phyloP scores from a whole-genome alignment of 345 rosid genomes.

The Moricandia moricandioides region DNA sequence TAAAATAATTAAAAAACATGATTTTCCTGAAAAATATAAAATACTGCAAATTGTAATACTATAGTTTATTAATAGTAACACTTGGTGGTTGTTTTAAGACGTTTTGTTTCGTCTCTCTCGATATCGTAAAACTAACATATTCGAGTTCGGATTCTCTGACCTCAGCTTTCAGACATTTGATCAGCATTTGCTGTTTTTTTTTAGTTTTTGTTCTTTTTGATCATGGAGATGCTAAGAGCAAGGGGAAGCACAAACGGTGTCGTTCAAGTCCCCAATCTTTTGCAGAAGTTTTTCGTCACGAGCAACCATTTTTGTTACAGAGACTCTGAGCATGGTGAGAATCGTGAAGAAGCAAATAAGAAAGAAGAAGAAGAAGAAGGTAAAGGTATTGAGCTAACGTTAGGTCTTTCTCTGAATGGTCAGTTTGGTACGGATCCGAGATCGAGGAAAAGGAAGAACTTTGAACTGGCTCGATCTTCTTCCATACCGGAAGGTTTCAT shows the following conservation, averaged over 20 bases:
- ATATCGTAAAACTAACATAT: not conserved
- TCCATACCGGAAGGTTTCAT: slow-evolving; percentile 61
- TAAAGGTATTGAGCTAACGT: slow-evolving; percentile 61
- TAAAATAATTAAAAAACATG: slow-evolving; percentile 22
- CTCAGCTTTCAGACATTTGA: not conserved
- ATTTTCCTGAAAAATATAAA: slow-evolving; percentile 6
- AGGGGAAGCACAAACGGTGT: slow-evolving; percentile 19
- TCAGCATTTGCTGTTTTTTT: not conserved
- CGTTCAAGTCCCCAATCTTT: slow-evolving; percentile 24
- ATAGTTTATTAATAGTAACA: slow-evolving; percentile 18
- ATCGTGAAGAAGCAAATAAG: not conserved
- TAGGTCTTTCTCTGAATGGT: slow-evolving; percentile 83
- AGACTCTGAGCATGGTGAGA: slow-evolving; percentile 24
- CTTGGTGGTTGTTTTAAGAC: slow-evolving; percentile 25
- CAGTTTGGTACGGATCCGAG: slow-evolving; percentile 79
- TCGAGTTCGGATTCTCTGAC: not conserved
- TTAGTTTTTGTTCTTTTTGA: not conserved
- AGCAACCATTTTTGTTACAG: not conserved
- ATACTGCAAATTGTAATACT: slow-evolving; percentile 33
- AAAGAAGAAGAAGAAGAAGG: slow-evolving; percentile 44
- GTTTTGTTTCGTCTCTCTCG: slow-evolving; percentile 25
- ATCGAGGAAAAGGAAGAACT: slow-evolving; percentile 41
- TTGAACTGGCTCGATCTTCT: slow-evolving; percentile 50
- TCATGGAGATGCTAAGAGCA: slow-evolving; percentile 32
- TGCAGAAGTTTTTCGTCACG: slow-evolving; percentile 30